phyloP scores from a whole-genome alignment of 345 rosid species.

The rapeseed (Brassica napus) region DNA sequence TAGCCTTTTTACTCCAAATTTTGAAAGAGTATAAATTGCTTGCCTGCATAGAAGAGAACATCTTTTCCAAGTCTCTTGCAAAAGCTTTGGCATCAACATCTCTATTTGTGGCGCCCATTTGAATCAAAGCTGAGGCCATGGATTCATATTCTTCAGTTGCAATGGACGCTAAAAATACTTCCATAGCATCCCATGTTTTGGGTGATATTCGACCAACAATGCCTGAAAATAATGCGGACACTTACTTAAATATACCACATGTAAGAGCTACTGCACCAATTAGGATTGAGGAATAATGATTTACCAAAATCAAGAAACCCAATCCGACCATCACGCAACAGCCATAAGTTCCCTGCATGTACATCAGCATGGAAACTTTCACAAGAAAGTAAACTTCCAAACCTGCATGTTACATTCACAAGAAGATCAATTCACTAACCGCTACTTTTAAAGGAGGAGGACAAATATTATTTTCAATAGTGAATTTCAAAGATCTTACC shows the following conservation, averaged over 20 bases:
- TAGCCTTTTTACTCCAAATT: background rate
- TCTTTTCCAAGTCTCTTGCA: slow-evolving; percentile 83
- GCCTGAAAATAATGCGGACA: slow-evolving; percentile 47
- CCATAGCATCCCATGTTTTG: slow-evolving; percentile 93
- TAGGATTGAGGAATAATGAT: too few species aligned
- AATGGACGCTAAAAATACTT: slow-evolving; percentile 77
- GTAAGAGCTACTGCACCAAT: too few species aligned
- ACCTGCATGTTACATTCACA: slow-evolving; percentile 50
- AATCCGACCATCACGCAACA: slow-evolving; percentile 91
- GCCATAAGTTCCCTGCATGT: slow-evolving; percentile 95
- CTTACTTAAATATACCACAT: background rate
- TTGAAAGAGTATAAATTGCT: slow-evolving; percentile 22
- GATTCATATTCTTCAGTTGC: slow-evolving; percentile 82
- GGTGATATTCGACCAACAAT: slow-evolving; percentile 99
- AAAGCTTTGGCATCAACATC: slow-evolving; percentile 81
- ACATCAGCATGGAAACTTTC: slow-evolving; percentile 99
- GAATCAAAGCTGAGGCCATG: slow-evolving; percentile 92
- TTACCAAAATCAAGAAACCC: slow-evolving; percentile 97
- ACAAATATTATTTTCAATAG: background rate
- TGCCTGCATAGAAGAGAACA: slow-evolving; percentile 88
- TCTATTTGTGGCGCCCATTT: slow-evolving; percentile 94
- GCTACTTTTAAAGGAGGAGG: background rate
- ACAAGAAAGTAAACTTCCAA: slow-evolving; percentile 95
- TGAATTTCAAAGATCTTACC: slow-evolving; percentile 51
- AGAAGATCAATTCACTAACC: slow-evolving; percentile 4